Evolutionary conservation across 305 asterid genomes (phyloP).

Genomic region (Petunia hybrid): DNA sequence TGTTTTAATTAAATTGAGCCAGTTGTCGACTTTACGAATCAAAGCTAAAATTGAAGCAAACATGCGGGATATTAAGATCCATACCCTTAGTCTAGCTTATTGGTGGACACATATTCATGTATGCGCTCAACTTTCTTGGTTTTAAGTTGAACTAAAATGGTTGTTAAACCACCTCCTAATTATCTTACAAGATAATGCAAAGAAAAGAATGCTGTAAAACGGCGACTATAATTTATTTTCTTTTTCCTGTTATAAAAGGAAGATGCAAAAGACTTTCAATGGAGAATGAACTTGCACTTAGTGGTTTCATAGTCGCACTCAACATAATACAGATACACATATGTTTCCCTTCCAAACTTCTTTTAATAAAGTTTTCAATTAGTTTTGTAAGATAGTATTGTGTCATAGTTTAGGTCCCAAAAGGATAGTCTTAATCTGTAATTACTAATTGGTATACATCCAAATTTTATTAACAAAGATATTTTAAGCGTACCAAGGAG

Average conservation of each 20-base stretch:
- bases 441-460: neutral
- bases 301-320: no score
- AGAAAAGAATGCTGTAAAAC: neutral
- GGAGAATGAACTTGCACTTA: no score
- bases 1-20: neutral
- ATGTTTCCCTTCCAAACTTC: no score
- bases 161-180: slow-evolving; percentile 34
- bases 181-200: no score
- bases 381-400: no score
- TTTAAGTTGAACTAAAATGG: slow-evolving; percentile 15
- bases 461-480: neutral
- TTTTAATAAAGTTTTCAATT: no score
- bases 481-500: neutral
- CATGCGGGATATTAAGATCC: neutral
- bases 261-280: no score
- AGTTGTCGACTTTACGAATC: neutral
- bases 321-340: no score
- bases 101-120: neutral
- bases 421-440: no score
- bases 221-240: neutral
- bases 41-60: neutral
- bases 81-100: neutral
- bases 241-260: no score
- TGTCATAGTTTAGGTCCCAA: no score
- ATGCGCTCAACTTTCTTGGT: neutral